These are phyloP conservation scores for Colletotrichum lupini DNA, from an alignment of 2,329 filamentous ascomycete species.

Conservation along the genomic window DNA sequence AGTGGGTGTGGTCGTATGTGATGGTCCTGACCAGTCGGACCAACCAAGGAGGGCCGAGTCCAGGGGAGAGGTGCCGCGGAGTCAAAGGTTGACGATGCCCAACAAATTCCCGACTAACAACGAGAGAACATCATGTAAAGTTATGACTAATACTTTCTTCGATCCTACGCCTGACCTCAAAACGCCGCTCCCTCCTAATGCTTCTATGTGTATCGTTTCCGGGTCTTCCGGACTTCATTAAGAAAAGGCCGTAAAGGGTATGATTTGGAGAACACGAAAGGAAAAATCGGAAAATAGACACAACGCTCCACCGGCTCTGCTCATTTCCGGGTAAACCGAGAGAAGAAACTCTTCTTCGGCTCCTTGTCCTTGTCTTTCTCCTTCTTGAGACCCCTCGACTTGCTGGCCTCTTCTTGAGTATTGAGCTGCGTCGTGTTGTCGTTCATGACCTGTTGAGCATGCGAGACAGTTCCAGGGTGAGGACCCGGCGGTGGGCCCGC, in stretches of 20 bases:
- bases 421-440: conserved; percentile 64
- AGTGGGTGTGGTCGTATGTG: no score
- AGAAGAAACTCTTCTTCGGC: conserved; percentile 21
- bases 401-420: conserved; percentile 46
- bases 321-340: conserved; percentile 1
- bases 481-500: not conserved
- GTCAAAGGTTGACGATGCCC: not conserved
- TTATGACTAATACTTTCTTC: not conserved
- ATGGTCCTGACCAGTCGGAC: rapidly evolving
- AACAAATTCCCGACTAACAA: not conserved
- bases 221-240: not conserved
- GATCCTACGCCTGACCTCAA: not conserved
- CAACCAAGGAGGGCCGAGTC: no score
- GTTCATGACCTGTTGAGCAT: conserved; percentile 65
- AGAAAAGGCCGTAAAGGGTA: conserved; percentile 9
- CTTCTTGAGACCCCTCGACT: conserved; percentile 24
- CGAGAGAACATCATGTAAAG: not conserved
- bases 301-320: not conserved
- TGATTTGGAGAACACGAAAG: not conserved
- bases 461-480: conserved; percentile 54
- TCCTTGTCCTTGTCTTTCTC: not conserved
- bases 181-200: not conserved
- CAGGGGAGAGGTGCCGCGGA: not conserved
- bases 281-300: not conserved
- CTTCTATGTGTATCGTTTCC: not conserved